Base-by-base conservation (phyloP, 495 filamentous ascomycete genomes). In the Choiromyces venosus region DNA sequence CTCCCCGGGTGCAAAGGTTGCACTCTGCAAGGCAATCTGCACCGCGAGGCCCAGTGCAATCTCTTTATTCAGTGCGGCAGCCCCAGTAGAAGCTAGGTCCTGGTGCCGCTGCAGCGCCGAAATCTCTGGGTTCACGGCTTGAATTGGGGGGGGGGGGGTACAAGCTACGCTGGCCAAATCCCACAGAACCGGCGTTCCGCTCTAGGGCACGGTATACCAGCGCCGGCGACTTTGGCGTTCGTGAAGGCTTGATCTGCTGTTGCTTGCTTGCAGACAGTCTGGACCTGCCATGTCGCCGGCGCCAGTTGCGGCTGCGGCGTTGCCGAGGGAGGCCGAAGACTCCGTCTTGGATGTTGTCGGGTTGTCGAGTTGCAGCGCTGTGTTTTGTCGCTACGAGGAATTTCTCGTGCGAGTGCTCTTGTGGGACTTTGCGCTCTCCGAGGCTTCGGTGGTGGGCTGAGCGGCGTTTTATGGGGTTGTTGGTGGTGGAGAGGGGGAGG, bases 231-330 rank as follows among this genome's bases (percentile, higher is more conserved):
- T 81, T 90, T 89, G 66, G 88, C 87, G 77, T 91, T 91, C 81
- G 89, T 89, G 81, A 91, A 90, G 75, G 89, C 89, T 81, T 89
- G 88, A 82, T 91, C 89, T 68, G 89, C 89, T 35, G 87, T 85
- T 67, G 87, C 88, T 81, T 90, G 88, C 79, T n/a, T 91, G 88
- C 33, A 91, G 85, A 79, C 89, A 91, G 82, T 90, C 87, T 61
- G 86, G 73, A 77, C 90, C 86, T 35, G 83, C 78, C 74, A 90
- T 87, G 39, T 83, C 82, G 37, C 88, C 88, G 35, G 87, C 87
- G 29, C 88, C 89, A 9, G 78, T 73, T 33, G 84, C 84, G 25
- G 86, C 89, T n/a, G 89, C 88, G 7, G 83, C 84, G 75, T 88
- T 86, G 72, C 89, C 89, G 36, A 91, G n/a, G 85, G 10, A 91